Base-by-base conservation (phyloP, 441 rosid genomes). In the Gossypium trilobum region DNA sequence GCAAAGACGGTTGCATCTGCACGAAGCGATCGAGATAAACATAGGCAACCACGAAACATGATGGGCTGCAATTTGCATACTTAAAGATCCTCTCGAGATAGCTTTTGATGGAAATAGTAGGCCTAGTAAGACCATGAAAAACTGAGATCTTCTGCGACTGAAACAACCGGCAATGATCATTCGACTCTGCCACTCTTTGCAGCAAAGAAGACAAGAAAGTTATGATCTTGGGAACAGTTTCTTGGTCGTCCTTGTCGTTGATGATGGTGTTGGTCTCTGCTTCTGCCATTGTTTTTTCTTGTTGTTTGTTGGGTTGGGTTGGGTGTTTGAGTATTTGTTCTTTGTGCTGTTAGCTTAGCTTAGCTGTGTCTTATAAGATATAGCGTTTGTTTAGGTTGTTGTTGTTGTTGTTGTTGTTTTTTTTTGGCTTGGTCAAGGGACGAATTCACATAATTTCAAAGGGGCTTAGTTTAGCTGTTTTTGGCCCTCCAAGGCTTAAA, bases 31-130 rank as follows among this genome's bases (percentile, higher is more conserved):
- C 94, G 60, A 93, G 87, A 80, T 91, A 93, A 72, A 88, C 92
- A 58, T 89, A 91, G 0, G 96, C 94, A 9, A 91, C 91, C 0
- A 93, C 83, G 82, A 85, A 91, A 73, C 97, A 93, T 7, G 97
- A 86, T 0, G 87, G 86, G 79, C 98, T 93, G 62, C 98, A 93
- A 78, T 93, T 86, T 1, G 94, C 94, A 58, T 89, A 93, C 82
- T 86, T 85, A 78, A 89, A 88, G 74, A 93, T 93, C 87, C 98
- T 83, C 57, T 88, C 89, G 2, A 93, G 86, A 68, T 91, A 93
- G 82, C 75, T 85, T 68, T 81, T 86, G 65, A 93, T 76, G 61
- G 98, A 85, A 36, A 93, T 89, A 29, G 85, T 75, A 4, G 98
- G 97, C 67, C 82, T 82, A 1, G 86, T 79, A 16, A 89, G 78